A percentile compares a stretch with the other conserved stretches of the same genome.
Evolutionary conservation across 2,329 filamentous ascomycete genomes (phyloP).

Genomic region (Pseudogymnoascus sp.): DNA sequence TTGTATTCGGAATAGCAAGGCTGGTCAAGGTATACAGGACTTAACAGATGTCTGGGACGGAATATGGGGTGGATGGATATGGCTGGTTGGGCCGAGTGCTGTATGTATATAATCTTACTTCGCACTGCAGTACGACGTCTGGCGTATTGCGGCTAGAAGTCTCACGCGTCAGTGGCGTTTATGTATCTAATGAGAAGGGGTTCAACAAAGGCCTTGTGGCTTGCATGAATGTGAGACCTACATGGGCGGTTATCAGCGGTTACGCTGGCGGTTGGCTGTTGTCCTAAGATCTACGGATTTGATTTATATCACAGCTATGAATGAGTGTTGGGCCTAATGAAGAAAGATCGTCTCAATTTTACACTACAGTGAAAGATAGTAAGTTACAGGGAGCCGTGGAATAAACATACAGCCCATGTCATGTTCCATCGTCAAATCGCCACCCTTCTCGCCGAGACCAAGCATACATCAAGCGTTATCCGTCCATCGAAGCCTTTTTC

Average conservation of each 20-base stretch:
- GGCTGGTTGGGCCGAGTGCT: not conserved
- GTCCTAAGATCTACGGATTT: not conserved
- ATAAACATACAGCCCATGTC: not conserved
- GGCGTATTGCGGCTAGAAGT: not conserved
- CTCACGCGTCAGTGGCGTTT: not conserved
- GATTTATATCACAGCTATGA: not conserved
- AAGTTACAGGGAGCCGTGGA: not conserved
- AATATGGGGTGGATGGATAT: not conserved
- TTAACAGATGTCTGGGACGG: not conserved
- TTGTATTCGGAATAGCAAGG: not conserved
- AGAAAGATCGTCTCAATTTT: not conserved
- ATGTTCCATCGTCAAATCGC: not conserved
- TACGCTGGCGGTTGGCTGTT: not conserved
- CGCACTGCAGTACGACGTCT: not conserved
- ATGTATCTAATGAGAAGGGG: not conserved
- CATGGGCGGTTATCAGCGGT: not conserved
- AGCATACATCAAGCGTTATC: not conserved
- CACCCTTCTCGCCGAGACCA: not conserved
- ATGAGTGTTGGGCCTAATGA: not conserved
- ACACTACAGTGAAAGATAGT: not conserved
- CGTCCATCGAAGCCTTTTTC: not conserved
- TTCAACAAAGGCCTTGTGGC: not conserved
- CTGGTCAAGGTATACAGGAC: not conserved
- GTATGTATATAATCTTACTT: not conserved
- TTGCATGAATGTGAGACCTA: slow-evolving; percentile 2